phyloP scores from a whole-genome alignment of 768 basidiomycete genomes.

The Lanmaoa pseudosensibilis region DNA sequence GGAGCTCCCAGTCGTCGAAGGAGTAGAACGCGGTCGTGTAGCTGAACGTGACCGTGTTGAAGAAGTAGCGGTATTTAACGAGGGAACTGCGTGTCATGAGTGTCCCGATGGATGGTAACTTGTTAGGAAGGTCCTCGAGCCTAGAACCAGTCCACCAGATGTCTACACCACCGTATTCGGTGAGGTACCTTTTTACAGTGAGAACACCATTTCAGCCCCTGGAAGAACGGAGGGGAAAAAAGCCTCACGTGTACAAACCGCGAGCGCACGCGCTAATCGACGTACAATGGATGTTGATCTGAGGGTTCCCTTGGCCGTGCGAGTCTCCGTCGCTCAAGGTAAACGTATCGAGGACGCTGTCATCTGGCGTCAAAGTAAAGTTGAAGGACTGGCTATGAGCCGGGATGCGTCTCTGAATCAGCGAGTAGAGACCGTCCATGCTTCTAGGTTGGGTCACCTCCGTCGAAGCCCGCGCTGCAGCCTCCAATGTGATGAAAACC shows the following conservation, averaged over 20 bases:
- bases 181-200: slow-evolving; percentile 32
- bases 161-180: slow-evolving; percentile 38
- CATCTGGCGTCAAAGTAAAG: slow-evolving; percentile 28
- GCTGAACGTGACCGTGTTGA: slow-evolving; percentile 45
- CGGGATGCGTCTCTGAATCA: slow-evolving; percentile 39
- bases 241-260: slow-evolving; percentile 38
- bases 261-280: slow-evolving; percentile 40
- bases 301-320: slow-evolving; percentile 6
- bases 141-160: slow-evolving; percentile 47
- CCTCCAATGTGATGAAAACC: neutral
- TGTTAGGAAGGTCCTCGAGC: slow-evolving; percentile 30
- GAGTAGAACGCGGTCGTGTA: slow-evolving; percentile 42
- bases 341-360: slow-evolving; percentile 31
- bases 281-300: slow-evolving; percentile 35
- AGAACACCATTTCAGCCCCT: neutral
- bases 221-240: neutral
- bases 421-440: slow-evolving; percentile 35
- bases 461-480: neutral
- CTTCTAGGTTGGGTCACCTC: neutral
- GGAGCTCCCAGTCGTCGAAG: slow-evolving; percentile 40
- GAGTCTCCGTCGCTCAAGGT: slow-evolving; percentile 29
- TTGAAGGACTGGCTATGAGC: slow-evolving; percentile 32
- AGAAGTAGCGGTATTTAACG: slow-evolving; percentile 42
- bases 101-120: slow-evolving; percentile 32
- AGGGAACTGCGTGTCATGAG: slow-evolving; percentile 35